phyloP scores from a whole-genome alignment of 1,284 basidiomycete genomes.

The Tremellales sp. region DNA sequence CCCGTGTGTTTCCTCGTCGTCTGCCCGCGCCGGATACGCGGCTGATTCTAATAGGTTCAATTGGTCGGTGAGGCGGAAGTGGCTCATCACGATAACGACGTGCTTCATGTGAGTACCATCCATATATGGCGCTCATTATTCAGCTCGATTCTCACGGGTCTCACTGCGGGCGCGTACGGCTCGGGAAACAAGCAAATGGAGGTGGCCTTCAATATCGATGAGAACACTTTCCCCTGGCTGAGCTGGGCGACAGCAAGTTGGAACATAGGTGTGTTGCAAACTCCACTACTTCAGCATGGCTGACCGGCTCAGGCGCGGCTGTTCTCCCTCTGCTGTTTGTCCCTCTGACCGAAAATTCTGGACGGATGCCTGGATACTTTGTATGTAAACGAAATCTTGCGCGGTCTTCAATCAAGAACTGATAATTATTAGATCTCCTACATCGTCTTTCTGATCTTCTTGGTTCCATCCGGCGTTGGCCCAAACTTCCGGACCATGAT shows the following conservation, averaged over 20 bases:
- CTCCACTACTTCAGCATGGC: background rate
- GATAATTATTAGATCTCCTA: constrained; percentile 10
- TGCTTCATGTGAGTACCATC: constrained; percentile 13
- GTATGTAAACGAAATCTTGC: constrained; percentile 1
- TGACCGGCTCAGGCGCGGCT: constrained; percentile 4
- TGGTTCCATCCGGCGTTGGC: constrained; percentile 9
- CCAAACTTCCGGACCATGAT: constrained; percentile 13
- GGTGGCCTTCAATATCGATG: constrained; percentile 6
- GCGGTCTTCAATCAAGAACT: background rate
- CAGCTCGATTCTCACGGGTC: constrained; percentile 15
- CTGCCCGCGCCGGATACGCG: background rate
- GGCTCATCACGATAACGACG: constrained; percentile 12
- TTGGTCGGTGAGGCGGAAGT: constrained; percentile 8
- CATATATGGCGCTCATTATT: background rate
- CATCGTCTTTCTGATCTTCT: constrained; percentile 13
- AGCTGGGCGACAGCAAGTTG: constrained; percentile 13
- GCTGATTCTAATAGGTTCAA: constrained; percentile 11
- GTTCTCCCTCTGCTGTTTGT: constrained; percentile 11
- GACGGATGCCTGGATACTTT: constrained; percentile 17
- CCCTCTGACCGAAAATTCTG: constrained; percentile 13
- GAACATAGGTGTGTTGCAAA: constrained; percentile 10
- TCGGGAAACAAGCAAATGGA: constrained; percentile 13
- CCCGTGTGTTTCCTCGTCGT: too few species aligned
- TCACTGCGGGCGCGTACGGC: constrained; percentile 13
- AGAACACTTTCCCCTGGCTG: constrained; percentile 10